These are phyloP conservation scores for Microthlaspi erraticum DNA, from an alignment of 345 rosid genomes.

Conservation along the genomic window DNA sequence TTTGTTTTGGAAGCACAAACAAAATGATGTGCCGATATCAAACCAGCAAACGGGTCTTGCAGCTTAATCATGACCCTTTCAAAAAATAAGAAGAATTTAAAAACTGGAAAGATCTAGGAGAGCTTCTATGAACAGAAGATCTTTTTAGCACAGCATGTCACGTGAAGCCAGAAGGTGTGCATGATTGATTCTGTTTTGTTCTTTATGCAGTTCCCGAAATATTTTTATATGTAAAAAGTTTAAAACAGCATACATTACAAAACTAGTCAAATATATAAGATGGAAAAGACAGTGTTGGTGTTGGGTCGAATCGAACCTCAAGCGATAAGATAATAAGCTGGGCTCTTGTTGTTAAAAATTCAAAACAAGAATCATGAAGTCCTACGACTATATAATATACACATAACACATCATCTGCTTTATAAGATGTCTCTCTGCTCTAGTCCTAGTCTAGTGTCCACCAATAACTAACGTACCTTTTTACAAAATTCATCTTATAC, in stretches of 20 bases:
- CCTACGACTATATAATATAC: constrained; percentile 37
- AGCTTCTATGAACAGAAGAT: constrained; percentile 43
- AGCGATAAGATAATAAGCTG: constrained; percentile 3
- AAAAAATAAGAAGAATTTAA: constrained; percentile 1
- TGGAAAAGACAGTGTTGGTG: constrained; percentile 25
- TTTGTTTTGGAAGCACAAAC: constrained; percentile 22
- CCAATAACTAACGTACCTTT: constrained; percentile 17
- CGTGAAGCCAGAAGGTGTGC: constrained; percentile 46
- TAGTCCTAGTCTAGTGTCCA: constrained; percentile 38
- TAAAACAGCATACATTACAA: constrained; percentile 3
- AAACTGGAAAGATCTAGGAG: constrained; percentile 32
- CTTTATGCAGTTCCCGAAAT: constrained; percentile 33
- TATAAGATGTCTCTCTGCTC: constrained; percentile 29
- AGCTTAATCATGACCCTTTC: background rate
- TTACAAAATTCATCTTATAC: background rate
- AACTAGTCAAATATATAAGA: background rate
- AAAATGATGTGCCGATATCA: background rate
- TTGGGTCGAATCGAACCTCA: constrained; percentile 23
- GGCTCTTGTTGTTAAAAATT: constrained; percentile 25
- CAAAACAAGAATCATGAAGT: constrained; percentile 41
- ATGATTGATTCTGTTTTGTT: constrained; percentile 45
- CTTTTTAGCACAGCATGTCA: constrained; percentile 43
- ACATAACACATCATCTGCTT: constrained; percentile 24
- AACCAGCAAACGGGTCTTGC: background rate
- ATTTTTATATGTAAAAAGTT: background rate